These are phyloP conservation scores for Botrytis medusae DNA, from an alignment of 2,329 filamentous ascomycete species.

Conservation along the genomic window DNA sequence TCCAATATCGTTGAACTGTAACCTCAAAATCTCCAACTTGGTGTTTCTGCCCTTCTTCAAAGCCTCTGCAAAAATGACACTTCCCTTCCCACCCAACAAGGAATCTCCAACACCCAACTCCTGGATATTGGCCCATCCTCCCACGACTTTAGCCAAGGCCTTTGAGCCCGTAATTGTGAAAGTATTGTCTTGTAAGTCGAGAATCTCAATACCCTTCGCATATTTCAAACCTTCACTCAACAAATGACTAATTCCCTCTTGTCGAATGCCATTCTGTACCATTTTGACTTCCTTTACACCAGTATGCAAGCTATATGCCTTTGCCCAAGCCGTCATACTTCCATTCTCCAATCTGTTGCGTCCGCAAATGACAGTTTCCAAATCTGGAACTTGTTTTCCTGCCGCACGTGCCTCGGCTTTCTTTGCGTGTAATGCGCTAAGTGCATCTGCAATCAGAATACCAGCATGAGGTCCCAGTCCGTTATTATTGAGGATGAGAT, in stretches of 20 bases:
- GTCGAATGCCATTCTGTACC: conserved; percentile 96
- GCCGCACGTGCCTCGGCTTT: conserved; percentile 75
- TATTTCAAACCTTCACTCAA: conserved; percentile 75
- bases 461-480: conserved; percentile 91
- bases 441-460: conserved; percentile 82
- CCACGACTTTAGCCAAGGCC: conserved; percentile 73
- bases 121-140: conserved; percentile 70
- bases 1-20: conserved; percentile 96
- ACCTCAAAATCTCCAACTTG: conserved; percentile 74
- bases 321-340: conserved; percentile 94
- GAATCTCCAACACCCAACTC: conserved; percentile 92
- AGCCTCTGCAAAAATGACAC: conserved; percentile 69
- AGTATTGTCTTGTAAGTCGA: conserved; percentile 97
- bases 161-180: conserved; percentile 81
- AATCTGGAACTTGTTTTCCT: conserved; percentile 71
- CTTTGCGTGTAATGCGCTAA: conserved; percentile 77
- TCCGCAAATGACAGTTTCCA: conserved; percentile 97
- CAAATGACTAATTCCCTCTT: conserved; percentile 84
- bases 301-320: conserved; percentile 77
- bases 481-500: conserved; percentile 98
- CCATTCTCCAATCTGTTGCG: conserved; percentile 95
- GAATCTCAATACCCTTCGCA: conserved; percentile 65
- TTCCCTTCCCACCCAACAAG: conserved; percentile 75
- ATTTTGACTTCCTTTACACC: conserved; percentile 87
- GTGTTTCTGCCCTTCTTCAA: conserved; percentile 73